Conservation (phyloP, 495 filamentous ascomycete genomes). For the Penicillium taxi region DNA sequence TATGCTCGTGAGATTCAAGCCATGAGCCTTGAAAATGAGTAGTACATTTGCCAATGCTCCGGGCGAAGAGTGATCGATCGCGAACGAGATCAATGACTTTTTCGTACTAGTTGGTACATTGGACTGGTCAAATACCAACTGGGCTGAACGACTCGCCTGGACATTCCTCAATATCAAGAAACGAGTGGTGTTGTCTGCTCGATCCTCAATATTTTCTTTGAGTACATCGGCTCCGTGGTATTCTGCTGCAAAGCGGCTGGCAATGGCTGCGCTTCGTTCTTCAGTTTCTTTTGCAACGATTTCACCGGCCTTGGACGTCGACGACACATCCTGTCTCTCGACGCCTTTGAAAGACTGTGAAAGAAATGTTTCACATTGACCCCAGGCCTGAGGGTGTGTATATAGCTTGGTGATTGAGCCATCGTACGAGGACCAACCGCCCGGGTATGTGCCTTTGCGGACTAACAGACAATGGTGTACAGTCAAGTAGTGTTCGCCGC, state of each 20-base stretch:
- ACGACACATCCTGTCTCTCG: conserved; percentile 76
- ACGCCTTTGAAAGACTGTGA: conserved; percentile 54
- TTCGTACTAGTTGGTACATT: conserved; percentile 18
- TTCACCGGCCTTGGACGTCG: conserved; percentile 75
- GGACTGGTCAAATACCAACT: conserved; percentile 14
- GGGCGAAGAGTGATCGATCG: conserved; percentile 63
- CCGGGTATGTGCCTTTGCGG: conserved; percentile 26
- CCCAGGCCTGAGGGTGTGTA: conserved; percentile 91
- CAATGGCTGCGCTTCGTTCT: conserved; percentile 66
- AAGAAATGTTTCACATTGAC: conserved; percentile 79
- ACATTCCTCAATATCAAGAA: conserved; percentile 68
- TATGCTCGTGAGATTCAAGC: conserved; percentile 84
- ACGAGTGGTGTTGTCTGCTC: conserved; percentile 73
- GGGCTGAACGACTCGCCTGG: conserved; percentile 16
- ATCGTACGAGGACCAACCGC: conserved; percentile 21
- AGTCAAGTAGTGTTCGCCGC: conserved; percentile 71
- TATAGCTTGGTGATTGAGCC: conserved; percentile 51
- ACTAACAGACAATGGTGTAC: conserved; percentile 82
- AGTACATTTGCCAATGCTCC: conserved; percentile 78
- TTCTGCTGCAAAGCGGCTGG: conserved; percentile 62
- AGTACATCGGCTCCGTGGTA: conserved; percentile 59
- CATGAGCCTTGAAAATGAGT: conserved; percentile 60
- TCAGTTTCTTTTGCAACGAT: conserved; percentile 53
- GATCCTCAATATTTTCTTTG: conserved; percentile 72
- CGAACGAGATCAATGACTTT: conserved; percentile 78